Conservation (phyloP, 2,329 filamentous ascomycete genomes). For the Rhexocercosporidium sp. region DNA sequence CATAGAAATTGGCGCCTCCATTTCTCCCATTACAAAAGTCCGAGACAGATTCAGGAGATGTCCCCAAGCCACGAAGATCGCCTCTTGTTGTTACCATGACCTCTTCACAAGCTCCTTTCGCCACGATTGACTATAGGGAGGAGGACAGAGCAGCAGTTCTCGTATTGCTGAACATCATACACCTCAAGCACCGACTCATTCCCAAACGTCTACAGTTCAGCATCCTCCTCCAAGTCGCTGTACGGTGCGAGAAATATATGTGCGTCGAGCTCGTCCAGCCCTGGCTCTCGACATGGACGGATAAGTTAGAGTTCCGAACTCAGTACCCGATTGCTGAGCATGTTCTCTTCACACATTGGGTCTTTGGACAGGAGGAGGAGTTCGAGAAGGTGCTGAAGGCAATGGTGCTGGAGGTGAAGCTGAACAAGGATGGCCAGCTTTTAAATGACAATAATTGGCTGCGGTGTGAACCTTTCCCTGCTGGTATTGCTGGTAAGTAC, state of each 20-base stretch:
- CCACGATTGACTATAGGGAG: background rate
- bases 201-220: background rate
- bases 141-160: conserved; percentile 6
- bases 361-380: conserved; percentile 5
- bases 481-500: background rate
- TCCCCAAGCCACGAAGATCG: background rate
- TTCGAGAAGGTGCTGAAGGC: background rate
- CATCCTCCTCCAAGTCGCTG: background rate
- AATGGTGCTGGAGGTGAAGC: background rate
- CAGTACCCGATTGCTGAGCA: background rate
- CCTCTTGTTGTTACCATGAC: background rate
- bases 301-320: background rate
- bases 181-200: background rate
- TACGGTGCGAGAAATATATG: conserved; percentile 7
- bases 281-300: background rate
- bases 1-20: background rate
- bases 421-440: background rate
- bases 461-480: background rate
- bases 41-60: background rate
- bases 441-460: background rate
- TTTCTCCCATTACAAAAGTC: background rate
- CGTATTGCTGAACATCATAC: background rate
- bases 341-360: conserved; percentile 4
- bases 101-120: background rate
- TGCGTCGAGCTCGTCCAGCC: background rate